Evolutionary conservation across 352 stramenopile species (phyloP).

Genomic region (Hyaloperonospora arabidopsidis): DNA sequence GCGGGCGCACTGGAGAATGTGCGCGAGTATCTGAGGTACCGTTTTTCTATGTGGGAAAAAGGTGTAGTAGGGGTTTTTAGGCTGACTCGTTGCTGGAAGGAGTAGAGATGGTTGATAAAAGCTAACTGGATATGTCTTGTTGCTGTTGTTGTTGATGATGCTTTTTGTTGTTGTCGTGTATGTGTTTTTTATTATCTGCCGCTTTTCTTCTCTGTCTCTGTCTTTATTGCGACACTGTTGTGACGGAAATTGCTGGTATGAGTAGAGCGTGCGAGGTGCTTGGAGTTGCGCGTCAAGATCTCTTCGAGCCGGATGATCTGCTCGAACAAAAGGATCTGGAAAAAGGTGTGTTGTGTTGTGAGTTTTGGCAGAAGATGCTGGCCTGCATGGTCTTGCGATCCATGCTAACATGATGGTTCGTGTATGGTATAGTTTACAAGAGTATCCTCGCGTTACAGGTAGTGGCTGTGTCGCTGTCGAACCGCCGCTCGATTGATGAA

Average conservation of each 20-base stretch:
- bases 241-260: not conserved
- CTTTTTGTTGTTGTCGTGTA: not conserved
- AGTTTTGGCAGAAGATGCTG: not conserved
- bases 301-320: constrained; percentile 71
- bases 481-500: constrained; percentile 72
- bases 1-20: constrained; percentile 37
- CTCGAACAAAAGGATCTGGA: constrained; percentile 49
- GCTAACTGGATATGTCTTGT: not conserved
- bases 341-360: constrained; percentile 37
- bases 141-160: constrained; percentile 5
- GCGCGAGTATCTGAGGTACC: constrained; percentile 58
- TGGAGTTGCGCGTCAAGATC: constrained; percentile 45
- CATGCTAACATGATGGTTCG: constrained; percentile 5
- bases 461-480: constrained; percentile 64
- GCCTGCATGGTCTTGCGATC: not conserved
- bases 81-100: not conserved
- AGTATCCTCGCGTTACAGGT: constrained; percentile 72
- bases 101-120: not conserved
- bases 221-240: too few species aligned
- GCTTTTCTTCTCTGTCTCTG: not conserved
- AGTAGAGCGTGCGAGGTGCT: constrained; percentile 58
- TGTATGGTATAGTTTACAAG: constrained; percentile 49
- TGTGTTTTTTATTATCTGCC: constrained; percentile 8
- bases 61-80: not conserved
- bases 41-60: not conserved